phyloP scores from a whole-genome alignment of 805 yeast genomes.

The Wickerhamomyces bisporus region DNA sequence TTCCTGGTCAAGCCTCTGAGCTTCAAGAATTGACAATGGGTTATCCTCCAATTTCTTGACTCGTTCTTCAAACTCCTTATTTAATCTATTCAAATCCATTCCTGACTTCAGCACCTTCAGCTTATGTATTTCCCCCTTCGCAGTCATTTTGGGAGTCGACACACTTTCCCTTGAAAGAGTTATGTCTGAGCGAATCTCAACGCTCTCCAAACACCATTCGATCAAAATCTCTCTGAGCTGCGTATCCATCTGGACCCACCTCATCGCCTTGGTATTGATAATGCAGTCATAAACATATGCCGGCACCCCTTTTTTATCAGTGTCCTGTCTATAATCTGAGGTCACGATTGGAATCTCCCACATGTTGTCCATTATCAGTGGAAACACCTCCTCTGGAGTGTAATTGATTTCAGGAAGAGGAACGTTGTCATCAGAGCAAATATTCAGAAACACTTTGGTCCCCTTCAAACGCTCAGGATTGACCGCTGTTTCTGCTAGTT shows the following conservation, averaged over 20 bases:
- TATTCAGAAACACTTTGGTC: slow-evolving; percentile 72
- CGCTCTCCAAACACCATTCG: slow-evolving; percentile 82
- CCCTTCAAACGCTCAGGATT: slow-evolving; percentile 30
- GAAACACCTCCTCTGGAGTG: slow-evolving; percentile 53
- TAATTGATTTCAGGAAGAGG: slow-evolving; percentile 58
- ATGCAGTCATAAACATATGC: slow-evolving; percentile 78
- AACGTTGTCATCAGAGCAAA: slow-evolving; percentile 61
- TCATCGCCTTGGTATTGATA: slow-evolving; percentile 56
- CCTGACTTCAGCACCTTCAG: slow-evolving; percentile 43
- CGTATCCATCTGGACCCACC: slow-evolving; percentile 52
- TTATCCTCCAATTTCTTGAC: slow-evolving; percentile 34
- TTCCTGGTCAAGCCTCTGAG: slow-evolving; percentile 26
- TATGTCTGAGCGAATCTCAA: slow-evolving; percentile 50
- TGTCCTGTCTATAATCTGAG: slow-evolving; percentile 46
- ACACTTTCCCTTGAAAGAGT: slow-evolving; percentile 56
- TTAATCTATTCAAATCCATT: slow-evolving; percentile 32
- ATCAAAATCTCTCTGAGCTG: slow-evolving; percentile 62
- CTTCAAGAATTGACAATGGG: slow-evolving; percentile 39
- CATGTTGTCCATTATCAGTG: slow-evolving; percentile 58
- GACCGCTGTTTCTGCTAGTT: slow-evolving; percentile 27
- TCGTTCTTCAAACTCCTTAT: slow-evolving; percentile 28
- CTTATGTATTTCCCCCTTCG: slow-evolving; percentile 56
- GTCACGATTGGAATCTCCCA: slow-evolving; percentile 87
- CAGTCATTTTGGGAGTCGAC: slow-evolving; percentile 62
- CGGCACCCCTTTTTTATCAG: slow-evolving; percentile 64